Conservation (phyloP, 2,329 filamentous ascomycete genomes). For the Hypoxylon sp. region DNA sequence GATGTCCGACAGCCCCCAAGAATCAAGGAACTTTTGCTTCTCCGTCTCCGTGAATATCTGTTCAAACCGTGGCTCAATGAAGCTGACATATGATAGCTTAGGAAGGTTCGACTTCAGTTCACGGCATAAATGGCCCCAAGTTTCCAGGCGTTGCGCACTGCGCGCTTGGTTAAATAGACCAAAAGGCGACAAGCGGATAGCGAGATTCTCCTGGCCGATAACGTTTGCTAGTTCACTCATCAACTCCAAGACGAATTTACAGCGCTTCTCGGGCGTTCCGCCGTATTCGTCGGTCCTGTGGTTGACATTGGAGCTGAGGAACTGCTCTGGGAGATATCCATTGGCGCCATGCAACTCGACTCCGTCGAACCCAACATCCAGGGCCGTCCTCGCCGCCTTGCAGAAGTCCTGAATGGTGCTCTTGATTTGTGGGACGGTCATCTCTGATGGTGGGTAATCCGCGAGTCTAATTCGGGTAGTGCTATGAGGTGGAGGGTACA, state of each 20-base stretch:
- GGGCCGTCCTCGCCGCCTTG: conserved; percentile 42
- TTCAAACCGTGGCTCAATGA: conserved; percentile 17
- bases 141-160: conserved; percentile 16
- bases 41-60: conserved; percentile 9
- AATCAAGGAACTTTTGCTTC: conserved; percentile 11
- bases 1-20: conserved; percentile 5
- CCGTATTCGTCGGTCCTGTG: conserved; percentile 69
- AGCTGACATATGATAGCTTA: conserved; percentile 13
- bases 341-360: conserved; percentile 55
- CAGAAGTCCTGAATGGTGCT: conserved; percentile 34
- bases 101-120: conserved; percentile 8
- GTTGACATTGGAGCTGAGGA: conserved; percentile 69
- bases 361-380: conserved; percentile 40
- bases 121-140: conserved; percentile 12
- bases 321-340: conserved; percentile 69
- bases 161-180: conserved; percentile 11
- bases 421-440: conserved; percentile 31
- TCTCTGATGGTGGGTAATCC: conserved; percentile 13
- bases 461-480: conserved; percentile 5
- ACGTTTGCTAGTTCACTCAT: conserved; percentile 65
- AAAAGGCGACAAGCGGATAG: conserved; percentile 60
- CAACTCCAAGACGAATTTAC: conserved; percentile 67
- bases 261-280: conserved; percentile 68
- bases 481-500: conserved; percentile 16
- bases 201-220: conserved; percentile 63